These are phyloP conservation scores for Vairimorpha necatrix DNA, from an alignment of 371 early-diverging fungal genomes.

Conservation along the genomic window DNA sequence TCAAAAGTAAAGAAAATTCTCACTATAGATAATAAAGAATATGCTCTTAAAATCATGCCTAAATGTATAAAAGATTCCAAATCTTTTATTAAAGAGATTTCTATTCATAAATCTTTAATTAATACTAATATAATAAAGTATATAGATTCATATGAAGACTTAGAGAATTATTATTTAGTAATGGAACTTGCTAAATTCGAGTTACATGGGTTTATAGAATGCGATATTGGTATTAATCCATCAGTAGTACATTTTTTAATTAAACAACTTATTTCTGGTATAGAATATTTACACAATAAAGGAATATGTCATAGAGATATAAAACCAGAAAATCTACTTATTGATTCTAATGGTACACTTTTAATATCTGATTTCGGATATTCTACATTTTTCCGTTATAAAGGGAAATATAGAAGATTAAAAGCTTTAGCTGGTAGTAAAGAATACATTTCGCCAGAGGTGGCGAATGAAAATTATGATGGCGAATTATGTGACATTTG, in stretches of 20 bases:
- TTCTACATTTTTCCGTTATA: slow-evolving; percentile 67
- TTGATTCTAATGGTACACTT: slow-evolving; percentile 67
- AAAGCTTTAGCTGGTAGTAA: slow-evolving; percentile 67
- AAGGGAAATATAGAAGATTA: slow-evolving; percentile 63
- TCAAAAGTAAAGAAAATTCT: slow-evolving; percentile 50
- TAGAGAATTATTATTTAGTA: slow-evolving; percentile 70
- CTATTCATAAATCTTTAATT: slow-evolving; percentile 73
- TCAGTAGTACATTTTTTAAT: slow-evolving; percentile 71
- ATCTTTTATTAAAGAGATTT: slow-evolving; percentile 69
- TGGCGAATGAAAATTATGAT: slow-evolving; percentile 66
- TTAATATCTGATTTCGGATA: slow-evolving; percentile 69
- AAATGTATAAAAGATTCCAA: slow-evolving; percentile 2
- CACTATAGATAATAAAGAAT: slow-evolving; percentile 32
- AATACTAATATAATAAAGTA: slow-evolving; percentile 74
- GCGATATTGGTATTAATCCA: slow-evolving; percentile 69
- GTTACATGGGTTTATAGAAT: slow-evolving; percentile 65
- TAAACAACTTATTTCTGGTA: slow-evolving; percentile 67
- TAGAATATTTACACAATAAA: slow-evolving; percentile 64
- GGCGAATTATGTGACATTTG: slow-evolving; percentile 69
- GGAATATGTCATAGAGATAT: slow-evolving; percentile 68
- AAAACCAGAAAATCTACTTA: slow-evolving; percentile 71
- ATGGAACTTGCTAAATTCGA: slow-evolving; percentile 70
- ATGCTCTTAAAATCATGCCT: slow-evolving; percentile 61
- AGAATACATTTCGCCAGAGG: slow-evolving; percentile 70
- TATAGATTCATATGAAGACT: slow-evolving; percentile 67